Percentiles rank a stretch among this genome's conserved stretches.
Evolutionary conservation across 2,329 filamentous ascomycete genomes (phyloP).

Genomic region (Emergomyces orientalis): DNA sequence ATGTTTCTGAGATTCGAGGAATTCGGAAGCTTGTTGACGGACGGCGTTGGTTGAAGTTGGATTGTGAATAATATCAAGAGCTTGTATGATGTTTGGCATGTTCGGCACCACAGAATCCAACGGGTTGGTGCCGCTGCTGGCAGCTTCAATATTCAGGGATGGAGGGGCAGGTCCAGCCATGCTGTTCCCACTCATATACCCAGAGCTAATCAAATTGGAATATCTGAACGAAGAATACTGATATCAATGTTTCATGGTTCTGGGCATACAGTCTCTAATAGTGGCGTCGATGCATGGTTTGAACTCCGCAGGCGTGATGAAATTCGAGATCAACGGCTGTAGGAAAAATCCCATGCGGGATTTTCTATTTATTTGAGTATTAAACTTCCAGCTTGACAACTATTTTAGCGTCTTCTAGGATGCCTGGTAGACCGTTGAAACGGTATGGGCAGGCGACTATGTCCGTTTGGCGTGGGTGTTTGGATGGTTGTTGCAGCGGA

Average conservation of each 20-base stretch:
- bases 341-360: neutral
- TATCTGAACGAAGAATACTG: neutral
- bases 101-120: constrained; percentile 18
- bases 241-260: constrained; percentile 1
- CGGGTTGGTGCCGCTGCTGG: constrained; percentile 5
- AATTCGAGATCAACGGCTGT: neutral
- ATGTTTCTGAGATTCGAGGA: constrained; percentile 77
- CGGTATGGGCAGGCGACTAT: neutral
- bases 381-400: neutral
- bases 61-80: constrained; percentile 79
- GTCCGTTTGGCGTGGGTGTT: neutral
- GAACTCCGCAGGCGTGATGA: neutral
- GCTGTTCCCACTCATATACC: constrained; percentile 1
- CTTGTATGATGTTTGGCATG: constrained; percentile 60
- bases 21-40: constrained; percentile 72
- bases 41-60: constrained; percentile 70
- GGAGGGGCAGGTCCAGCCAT: constrained; percentile 8
- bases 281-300: constrained; percentile 1
- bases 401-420: neutral
- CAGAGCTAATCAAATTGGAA: neutral
- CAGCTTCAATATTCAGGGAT: constrained; percentile 8
- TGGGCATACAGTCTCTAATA: neutral
- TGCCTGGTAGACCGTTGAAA: neutral
- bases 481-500: neutral
- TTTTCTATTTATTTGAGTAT: neutral